phyloP scores from a whole-genome alignment of 2,329 filamentous ascomycete genomes.

The Zymoseptoria brevis region DNA sequence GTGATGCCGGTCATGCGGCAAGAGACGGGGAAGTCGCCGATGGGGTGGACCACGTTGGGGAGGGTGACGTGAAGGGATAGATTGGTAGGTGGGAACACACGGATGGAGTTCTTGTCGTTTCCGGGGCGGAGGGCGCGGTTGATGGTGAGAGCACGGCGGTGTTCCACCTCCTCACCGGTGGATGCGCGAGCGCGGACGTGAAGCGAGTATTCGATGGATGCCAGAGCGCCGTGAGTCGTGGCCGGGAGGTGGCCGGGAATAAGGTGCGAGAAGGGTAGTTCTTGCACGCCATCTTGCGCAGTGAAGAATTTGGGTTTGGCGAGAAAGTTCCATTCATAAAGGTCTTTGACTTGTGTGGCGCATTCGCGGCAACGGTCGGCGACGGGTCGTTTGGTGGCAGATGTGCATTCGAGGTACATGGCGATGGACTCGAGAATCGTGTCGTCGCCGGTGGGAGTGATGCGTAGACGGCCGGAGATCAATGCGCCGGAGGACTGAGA shows the following conservation, averaged over 20 bases:
- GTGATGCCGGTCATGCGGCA: slow-evolving; percentile 83
- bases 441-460: slow-evolving; percentile 60
- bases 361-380: slow-evolving; percentile 72
- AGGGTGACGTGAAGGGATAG: slow-evolving; percentile 79
- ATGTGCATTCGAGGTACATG: slow-evolving; percentile 62
- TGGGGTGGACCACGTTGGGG: slow-evolving; percentile 75
- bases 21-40: slow-evolving; percentile 69
- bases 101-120: slow-evolving; percentile 77
- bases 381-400: slow-evolving; percentile 75
- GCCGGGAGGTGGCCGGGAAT: slow-evolving; percentile 81
- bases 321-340: slow-evolving; percentile 74
- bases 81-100: slow-evolving; percentile 93
- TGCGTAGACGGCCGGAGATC: slow-evolving; percentile 71
- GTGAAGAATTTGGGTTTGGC: slow-evolving; percentile 41
- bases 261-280: slow-evolving; percentile 82
- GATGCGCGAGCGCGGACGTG: slow-evolving; percentile 56
- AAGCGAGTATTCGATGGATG: slow-evolving; percentile 71
- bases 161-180: slow-evolving; percentile 54
- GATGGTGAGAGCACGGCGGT: slow-evolving; percentile 62
- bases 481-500: slow-evolving; percentile 73
- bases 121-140: slow-evolving; percentile 73
- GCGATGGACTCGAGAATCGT: slow-evolving; percentile 62
- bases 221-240: slow-evolving; percentile 65
- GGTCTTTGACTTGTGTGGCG: slow-evolving; percentile 59
- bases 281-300: slow-evolving; percentile 52